Evolutionary conservation across 139 green algal species (phyloP), one percentile per base, ranked within the genome.

Genomic region (Haematococcus sp.): DNA sequence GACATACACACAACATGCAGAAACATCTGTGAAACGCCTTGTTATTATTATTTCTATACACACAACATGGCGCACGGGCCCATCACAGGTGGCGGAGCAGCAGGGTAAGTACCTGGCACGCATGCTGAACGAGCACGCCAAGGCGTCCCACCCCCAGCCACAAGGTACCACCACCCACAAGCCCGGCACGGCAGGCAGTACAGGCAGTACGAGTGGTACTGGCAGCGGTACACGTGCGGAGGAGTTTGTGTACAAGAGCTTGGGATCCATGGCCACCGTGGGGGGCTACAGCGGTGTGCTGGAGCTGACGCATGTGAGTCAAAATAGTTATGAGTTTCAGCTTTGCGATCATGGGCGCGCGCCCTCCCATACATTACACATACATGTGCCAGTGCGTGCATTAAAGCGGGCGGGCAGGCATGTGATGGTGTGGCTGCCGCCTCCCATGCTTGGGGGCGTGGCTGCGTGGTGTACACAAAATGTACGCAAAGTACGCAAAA

Each of bases 51-150:
- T 49, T n/a, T n/a, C n/a, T n/a, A n/a, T n/a, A n/a, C n/a, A n/a
- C n/a, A n/a, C n/a, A 49, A 11, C 40, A 49, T 49, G 40, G 16
- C 40, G 11, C 11, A 49, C 7, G 7, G 7, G 40, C 40, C 11
- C 7, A 7, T 11, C 25, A 16, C 81, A 95, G 88, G 91, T 96
- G n/a, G 93, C 93, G 9, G 93, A 98, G 80, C 94, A 98, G 83
- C 91, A 98, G 79, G 93, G 94, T 34, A 82, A 83, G 58, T 98
- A 94, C 81, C 76, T 98, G 32, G 93, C 94, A 1, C 35, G 51
- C 4, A 22, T 75, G 20, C 83, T 98, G 3, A 96, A 97, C 67
- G 71, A 17, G 28, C 61, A 52, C 51, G 28, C 13, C 30, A 68
- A 54, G 30, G 31, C 11, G 31, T 52, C 28, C 16, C n/a, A 51